Conservation (phyloP, 495 filamentous ascomycete species). For the Neurospora hispaniola region DNA sequence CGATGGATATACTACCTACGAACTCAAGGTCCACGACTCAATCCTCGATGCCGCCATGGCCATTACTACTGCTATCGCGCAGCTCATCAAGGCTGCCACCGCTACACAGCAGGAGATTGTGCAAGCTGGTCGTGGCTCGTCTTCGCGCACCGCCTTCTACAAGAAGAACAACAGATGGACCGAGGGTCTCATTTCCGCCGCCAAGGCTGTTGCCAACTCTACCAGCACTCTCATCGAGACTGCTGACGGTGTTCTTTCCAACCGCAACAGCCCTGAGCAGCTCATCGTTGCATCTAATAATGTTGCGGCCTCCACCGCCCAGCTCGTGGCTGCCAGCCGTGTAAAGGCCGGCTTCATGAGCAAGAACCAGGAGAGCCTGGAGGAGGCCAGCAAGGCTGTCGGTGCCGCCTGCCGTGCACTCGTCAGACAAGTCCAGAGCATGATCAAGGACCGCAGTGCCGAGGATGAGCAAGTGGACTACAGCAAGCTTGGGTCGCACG, state of each 20-base stretch:
- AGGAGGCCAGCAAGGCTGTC: slow-evolving; percentile 87
- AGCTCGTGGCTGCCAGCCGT: slow-evolving; percentile 87
- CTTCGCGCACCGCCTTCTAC: slow-evolving; percentile 92
- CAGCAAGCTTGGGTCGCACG: slow-evolving; percentile 71
- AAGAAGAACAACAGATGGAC: slow-evolving; percentile 98
- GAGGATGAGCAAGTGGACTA: slow-evolving; percentile 89
- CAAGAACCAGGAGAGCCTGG: slow-evolving; percentile 84
- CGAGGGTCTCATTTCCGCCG: slow-evolving; percentile 90
- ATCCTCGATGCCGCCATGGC: slow-evolving; percentile 92
- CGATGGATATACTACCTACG: slow-evolving; percentile 92
- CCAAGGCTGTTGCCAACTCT: slow-evolving; percentile 83
- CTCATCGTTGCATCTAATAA: slow-evolving; percentile 96
- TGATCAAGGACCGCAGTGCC: slow-evolving; percentile 75
- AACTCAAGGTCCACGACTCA: slow-evolving; percentile 85
- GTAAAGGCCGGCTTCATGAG: slow-evolving; percentile 98
- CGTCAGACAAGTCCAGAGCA: slow-evolving; percentile 86
- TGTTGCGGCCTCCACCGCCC: slow-evolving; percentile 88
- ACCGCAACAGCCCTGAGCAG: slow-evolving; percentile 88
- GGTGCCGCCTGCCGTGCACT: slow-evolving; percentile 76
- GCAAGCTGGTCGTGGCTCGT: slow-evolving; percentile 80
- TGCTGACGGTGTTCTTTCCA: slow-evolving; percentile 86
- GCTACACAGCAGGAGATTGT: slow-evolving; percentile 94
- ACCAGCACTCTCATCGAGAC: slow-evolving; percentile 97
- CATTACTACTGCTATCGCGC: slow-evolving; percentile 91
- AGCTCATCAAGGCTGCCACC: slow-evolving; percentile 93